Conservation (phyloP, 495 filamentous ascomycete genomes). For the Penicillium desertorum region DNA sequence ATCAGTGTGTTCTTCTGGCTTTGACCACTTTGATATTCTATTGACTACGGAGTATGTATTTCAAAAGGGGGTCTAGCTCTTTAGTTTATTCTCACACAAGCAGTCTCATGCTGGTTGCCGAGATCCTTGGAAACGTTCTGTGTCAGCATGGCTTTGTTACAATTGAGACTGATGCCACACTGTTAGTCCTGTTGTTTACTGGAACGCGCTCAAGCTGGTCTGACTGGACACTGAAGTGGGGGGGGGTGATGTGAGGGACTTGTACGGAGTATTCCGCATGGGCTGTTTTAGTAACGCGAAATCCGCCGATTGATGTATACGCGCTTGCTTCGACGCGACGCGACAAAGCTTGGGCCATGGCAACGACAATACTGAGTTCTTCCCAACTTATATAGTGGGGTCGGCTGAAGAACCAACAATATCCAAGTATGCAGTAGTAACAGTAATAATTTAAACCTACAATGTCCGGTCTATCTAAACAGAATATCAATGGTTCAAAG, state of each 20-base stretch:
- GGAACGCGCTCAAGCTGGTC: background rate
- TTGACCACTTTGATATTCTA: background rate
- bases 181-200: slow-evolving; percentile 8
- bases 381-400: background rate
- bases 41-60: background rate
- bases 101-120: slow-evolving; percentile 11
- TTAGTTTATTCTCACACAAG: background rate
- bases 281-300: slow-evolving; percentile 16
- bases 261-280: background rate
- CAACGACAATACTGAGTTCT: slow-evolving; percentile 5
- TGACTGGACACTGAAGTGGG: slow-evolving; percentile 4
- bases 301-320: slow-evolving; percentile 10
- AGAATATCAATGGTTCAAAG: background rate
- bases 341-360: slow-evolving; percentile 25
- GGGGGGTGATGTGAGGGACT: slow-evolving; percentile 7
- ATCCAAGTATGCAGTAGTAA: background rate
- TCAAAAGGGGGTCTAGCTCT: background rate
- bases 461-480: background rate
- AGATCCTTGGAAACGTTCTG: background rate
- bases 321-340: slow-evolving; percentile 24
- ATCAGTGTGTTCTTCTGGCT: background rate
- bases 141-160: slow-evolving; percentile 13
- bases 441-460: background rate
- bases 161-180: slow-evolving; percentile 5
- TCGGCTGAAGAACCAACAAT: background rate